Base-by-base conservation (phyloP, 495 filamentous ascomycete genomes). In the Hyaloscypha variabilis region DNA sequence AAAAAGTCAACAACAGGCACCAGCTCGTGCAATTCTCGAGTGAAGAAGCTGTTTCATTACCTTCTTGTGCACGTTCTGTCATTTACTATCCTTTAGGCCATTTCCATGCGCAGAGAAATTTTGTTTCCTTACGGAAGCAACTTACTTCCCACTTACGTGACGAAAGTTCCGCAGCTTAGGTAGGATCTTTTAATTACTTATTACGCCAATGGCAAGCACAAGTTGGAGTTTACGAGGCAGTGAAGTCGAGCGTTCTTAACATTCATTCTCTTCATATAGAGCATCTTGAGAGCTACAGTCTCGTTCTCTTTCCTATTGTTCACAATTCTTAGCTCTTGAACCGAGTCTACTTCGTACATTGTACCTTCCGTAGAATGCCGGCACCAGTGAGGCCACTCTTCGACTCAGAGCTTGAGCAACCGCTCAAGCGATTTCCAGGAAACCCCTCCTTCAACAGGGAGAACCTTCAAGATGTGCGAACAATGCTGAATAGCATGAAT, bases 321-420 rank as follows among this genome's bases (percentile, higher is more conserved):
- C 31, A 34, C 13, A 3, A 34, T 13, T 34, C 31, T 34, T 34
- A 3, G 8, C 31, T 34, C 31, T 34, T 13, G 8, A 34, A 34
- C 31, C 31, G 31, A 34, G 31, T 34, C n/a, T n/a, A n/a, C n/a
- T n/a, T n/a, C n/a, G 31, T 13, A 8, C 31, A 34, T 34, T 6
- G 42, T 14, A 60, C 30, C 57, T n/a, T n/a, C n/a, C n/a, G n/a
- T n/a, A n/a, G n/a, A n/a, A 60, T 60, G 57, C 46, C 30, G 30
- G 13, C 29, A 14, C 21, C 31, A 36, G 19, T 31, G 26, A 60
- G 36, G n/a, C 57, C 57, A 42, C 30, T 31, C 11, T 60, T 60
- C 26, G 57, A 60, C 46, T 23, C 57, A 42, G 57, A 60, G 21
- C 30, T 60, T 19, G 57, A 30, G 2, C 21, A 46, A 34, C 2